These are phyloP conservation scores for Schoenoplectus tabernaemontani DNA, from an alignment of 202 grass and related monocot species.

Conservation along the genomic window DNA sequence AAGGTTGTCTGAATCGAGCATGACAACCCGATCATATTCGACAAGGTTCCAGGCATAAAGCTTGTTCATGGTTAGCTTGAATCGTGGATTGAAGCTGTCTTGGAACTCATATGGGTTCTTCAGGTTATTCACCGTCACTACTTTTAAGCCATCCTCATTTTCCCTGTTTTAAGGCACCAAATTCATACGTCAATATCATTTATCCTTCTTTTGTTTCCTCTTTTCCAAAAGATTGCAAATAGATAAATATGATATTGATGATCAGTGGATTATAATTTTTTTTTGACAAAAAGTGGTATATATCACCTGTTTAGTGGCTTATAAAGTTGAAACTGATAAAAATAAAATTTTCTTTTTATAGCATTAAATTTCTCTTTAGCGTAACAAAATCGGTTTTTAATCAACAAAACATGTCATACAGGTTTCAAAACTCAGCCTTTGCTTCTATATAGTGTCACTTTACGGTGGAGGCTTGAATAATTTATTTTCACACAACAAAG, in stretches of 20 bases:
- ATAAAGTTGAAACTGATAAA: background rate
- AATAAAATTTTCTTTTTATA: background rate
- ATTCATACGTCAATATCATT: background rate
- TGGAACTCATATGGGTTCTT: conserved; percentile 82
- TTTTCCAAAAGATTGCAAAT: background rate
- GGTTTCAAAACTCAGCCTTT: background rate
- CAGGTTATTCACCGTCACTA: conserved; percentile 73
- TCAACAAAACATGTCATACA: background rate
- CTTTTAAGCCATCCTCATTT: conserved; percentile 86
- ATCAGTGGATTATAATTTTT: background rate
- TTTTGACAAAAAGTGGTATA: too few species aligned
- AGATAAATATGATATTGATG: background rate
- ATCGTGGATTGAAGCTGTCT: conserved; percentile 67
- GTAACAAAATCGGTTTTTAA: too few species aligned
- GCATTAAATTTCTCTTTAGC: background rate
- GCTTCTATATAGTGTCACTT: background rate
- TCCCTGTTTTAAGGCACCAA: conserved; percentile 29
- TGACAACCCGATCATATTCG: conserved; percentile 82
- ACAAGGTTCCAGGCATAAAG: conserved; percentile 88
- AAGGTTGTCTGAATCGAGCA: conserved; percentile 96
- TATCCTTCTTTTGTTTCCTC: background rate
- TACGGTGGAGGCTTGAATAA: background rate
- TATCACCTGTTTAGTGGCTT: too few species aligned
- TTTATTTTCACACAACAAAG: background rate
- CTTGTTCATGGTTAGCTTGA: conserved; percentile 95